These are phyloP conservation scores for Abortiporus biennis DNA, from an alignment of 1,284 basidiomycete species.

Conservation along the genomic window DNA sequence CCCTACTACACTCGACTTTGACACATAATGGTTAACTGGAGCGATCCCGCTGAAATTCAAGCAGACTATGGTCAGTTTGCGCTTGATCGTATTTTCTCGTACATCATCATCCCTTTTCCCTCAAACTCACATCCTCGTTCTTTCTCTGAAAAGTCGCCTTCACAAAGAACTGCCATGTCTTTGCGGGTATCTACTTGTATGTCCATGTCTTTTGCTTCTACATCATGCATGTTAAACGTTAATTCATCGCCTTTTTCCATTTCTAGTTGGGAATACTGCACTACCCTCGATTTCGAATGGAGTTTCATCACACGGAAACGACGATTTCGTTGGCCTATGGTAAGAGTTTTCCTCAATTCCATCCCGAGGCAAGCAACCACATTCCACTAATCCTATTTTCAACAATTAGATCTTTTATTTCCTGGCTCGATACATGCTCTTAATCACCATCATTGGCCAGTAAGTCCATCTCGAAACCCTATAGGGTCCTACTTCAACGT, in stretches of 20 bases:
- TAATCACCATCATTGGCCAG: background rate
- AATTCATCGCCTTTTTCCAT: no score
- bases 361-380: no score
- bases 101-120: no score
- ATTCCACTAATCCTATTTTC: no score
- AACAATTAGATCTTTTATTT: slow-evolving; percentile 1
- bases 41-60: no score
- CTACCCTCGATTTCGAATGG: background rate
- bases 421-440: background rate
- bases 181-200: background rate
- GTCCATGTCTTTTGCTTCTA: no score
- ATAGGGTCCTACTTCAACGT: background rate
- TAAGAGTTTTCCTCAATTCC: background rate
- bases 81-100: no score
- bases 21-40: no score
- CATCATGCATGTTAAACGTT: no score
- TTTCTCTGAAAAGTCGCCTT: background rate
- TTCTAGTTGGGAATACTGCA: background rate
- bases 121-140: no score
- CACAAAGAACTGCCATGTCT: background rate
- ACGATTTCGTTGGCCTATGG: slow-evolving; percentile 1
- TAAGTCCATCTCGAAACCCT: background rate
- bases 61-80: no score
- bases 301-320: background rate
- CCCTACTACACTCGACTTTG: no score